Percentiles rank a stretch among this genome's conserved stretches.
Evolutionary conservation across 345 rosid species (phyloP).

Genomic region (Salix caprea): DNA sequence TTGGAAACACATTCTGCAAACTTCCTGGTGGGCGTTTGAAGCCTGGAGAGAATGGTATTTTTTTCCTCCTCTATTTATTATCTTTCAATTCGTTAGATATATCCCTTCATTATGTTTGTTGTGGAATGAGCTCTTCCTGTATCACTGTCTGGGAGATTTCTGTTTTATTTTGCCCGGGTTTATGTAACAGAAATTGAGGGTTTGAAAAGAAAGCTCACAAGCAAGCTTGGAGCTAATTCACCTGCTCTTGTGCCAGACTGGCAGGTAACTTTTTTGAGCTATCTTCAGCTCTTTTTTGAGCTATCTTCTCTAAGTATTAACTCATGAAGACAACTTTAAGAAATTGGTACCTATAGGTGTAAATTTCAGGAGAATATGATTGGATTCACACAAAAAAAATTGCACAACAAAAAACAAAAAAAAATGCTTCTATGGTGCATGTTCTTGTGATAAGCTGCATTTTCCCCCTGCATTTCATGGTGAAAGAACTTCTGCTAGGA

Average conservation of each 20-base stretch:
- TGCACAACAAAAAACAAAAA: no score
- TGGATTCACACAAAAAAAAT: not conserved
- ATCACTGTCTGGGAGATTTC: not conserved
- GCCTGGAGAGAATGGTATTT: conserved; percentile 93
- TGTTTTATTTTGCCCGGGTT: not conserved
- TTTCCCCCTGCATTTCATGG: not conserved
- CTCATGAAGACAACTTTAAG: not conserved
- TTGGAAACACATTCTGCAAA: conserved; percentile 96
- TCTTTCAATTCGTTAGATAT: not conserved
- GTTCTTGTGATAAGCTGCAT: not conserved
- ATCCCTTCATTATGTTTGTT: not conserved
- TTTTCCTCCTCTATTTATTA: not conserved
- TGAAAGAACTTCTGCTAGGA: not conserved
- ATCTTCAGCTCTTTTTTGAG: not conserved
- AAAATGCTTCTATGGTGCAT: conserved; percentile 12
- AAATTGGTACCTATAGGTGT: not conserved
- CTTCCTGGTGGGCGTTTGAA: conserved; percentile 97
- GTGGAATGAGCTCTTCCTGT: not conserved
- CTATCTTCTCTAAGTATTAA: not conserved
- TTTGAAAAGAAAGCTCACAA: conserved; percentile 82
- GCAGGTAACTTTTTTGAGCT: conserved; percentile 53
- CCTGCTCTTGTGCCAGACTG: conserved; percentile 77
- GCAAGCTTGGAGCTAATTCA: conserved; percentile 93
- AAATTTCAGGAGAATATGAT: not conserved
- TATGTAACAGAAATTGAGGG: conserved; percentile 75